Conservation (phyloP, 371 early-diverging fungal genomes). For the Mucor saturninus region DNA sequence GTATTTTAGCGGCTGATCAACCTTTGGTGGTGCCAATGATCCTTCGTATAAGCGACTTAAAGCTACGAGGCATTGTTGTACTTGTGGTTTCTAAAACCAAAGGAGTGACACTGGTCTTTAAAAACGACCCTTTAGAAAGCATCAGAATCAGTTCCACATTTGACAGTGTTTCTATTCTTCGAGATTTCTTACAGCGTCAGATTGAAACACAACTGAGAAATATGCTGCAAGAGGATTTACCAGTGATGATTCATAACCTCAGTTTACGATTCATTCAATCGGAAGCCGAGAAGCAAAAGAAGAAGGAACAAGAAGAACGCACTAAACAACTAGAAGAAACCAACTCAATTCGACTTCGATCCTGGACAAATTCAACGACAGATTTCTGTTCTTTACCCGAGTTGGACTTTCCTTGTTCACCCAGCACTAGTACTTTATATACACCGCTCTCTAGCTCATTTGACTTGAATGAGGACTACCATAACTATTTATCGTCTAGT, state of each 20-base stretch:
- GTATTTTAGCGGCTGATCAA: conserved; percentile 85
- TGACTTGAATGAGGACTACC: conserved; percentile 9
- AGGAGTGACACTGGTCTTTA: conserved; percentile 95
- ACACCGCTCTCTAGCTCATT: conserved; percentile 11
- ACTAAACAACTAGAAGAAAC: background rate
- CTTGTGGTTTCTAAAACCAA: conserved; percentile 89
- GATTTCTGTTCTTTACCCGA: conserved; percentile 16
- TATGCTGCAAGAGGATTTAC: conserved; percentile 93
- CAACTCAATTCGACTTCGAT: conserved; percentile 1
- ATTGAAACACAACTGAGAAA: conserved; percentile 90
- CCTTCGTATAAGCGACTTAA: conserved; percentile 86
- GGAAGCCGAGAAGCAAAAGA: conserved; percentile 28
- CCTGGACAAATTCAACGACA: background rate
- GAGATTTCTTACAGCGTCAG: conserved; percentile 85
- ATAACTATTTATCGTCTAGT: conserved; percentile 25
- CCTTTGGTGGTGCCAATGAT: conserved; percentile 97
- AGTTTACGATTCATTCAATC: conserved; percentile 48
- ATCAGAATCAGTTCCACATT: conserved; percentile 95
- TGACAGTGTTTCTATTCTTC: conserved; percentile 86
- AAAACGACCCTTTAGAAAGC: conserved; percentile 94
- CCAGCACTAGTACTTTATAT: conserved; percentile 10
- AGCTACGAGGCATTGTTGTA: conserved; percentile 91
- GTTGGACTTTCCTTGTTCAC: conserved; percentile 16
- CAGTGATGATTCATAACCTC: conserved; percentile 90
- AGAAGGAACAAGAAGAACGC: conserved; percentile 21